phyloP scores from a whole-genome alignment of 306 rosid genomes.

The Herpetospermum pedunculosum region DNA sequence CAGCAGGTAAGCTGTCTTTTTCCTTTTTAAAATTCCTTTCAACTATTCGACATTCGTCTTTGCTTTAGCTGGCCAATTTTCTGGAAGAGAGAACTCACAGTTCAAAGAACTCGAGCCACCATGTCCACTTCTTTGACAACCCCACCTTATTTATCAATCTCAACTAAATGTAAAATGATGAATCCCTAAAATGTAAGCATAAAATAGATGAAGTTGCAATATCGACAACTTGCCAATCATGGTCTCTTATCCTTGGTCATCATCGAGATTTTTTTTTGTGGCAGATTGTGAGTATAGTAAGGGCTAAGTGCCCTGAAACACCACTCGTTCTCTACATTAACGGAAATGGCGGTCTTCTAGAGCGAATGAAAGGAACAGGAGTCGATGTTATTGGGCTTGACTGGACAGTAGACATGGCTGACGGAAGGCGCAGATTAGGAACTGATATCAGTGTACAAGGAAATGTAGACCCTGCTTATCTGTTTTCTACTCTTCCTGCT shows the following conservation, averaged over 20 bases:
- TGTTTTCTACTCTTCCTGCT: conserved; percentile 75
- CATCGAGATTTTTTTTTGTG: conserved; percentile 10
- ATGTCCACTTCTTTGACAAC: neutral
- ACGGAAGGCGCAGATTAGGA: conserved; percentile 80
- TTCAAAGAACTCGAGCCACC: neutral
- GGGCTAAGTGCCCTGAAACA: conserved; percentile 55
- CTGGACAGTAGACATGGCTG: conserved; percentile 97
- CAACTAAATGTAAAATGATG: neutral
- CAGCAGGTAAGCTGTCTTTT: conserved; percentile 45
- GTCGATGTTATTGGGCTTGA: conserved; percentile 93
- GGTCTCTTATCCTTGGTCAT: neutral
- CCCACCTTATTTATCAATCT: neutral
- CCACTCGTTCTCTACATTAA: conserved; percentile 90
- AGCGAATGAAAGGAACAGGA: conserved; percentile 78
- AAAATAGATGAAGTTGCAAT: conserved; percentile 1
- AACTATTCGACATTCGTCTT: neutral
- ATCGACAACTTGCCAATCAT: neutral
- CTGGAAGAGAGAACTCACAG: neutral
- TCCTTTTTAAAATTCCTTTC: neutral
- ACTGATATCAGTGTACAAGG: conserved; percentile 74
- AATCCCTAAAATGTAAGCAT: neutral
- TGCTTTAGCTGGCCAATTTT: neutral
- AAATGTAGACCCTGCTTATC: conserved; percentile 88
- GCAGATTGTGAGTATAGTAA: conserved; percentile 68
- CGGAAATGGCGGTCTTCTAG: conserved; percentile 95